Evolutionary conservation across 306 rosid genomes (phyloP).

Genomic region (Cucurbita pepo): DNA sequence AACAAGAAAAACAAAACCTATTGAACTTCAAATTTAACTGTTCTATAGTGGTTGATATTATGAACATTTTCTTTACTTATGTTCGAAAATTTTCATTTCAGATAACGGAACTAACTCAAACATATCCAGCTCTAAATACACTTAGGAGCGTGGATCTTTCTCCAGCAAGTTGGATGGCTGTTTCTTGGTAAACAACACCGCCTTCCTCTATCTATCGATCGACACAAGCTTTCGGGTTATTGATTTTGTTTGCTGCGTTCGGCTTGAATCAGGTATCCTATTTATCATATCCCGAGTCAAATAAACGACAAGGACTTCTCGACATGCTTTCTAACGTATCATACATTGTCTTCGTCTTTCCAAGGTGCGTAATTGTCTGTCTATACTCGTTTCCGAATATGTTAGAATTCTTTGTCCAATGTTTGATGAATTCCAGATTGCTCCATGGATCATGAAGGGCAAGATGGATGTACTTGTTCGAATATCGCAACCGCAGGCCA

Average conservation of each 20-base stretch:
- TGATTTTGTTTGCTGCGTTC: neutral
- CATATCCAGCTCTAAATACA: conserved; percentile 35
- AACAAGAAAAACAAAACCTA: neutral
- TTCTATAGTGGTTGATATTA: neutral
- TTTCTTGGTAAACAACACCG: conserved; percentile 51
- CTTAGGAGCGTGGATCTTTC: conserved; percentile 67
- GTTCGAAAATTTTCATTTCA: conserved; percentile 5
- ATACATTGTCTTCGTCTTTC: conserved; percentile 61
- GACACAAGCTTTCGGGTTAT: neutral
- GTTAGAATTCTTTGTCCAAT: neutral
- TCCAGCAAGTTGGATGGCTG: conserved; percentile 90
- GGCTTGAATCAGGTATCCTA: conserved; percentile 48
- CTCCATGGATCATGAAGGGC: no score
- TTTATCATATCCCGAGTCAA: conserved; percentile 48
- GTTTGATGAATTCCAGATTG: neutral
- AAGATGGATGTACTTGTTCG: neutral
- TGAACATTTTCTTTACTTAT: neutral
- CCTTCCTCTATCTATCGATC: neutral
- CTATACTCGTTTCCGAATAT: neutral
- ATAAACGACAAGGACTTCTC: conserved; percentile 47
- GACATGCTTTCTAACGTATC: conserved; percentile 67
- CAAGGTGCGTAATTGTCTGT: conserved; percentile 33
- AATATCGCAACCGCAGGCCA: conserved; percentile 6
- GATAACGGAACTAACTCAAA: conserved; percentile 45
- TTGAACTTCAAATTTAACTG: neutral